Evolutionary conservation across 345 rosid genomes (phyloP), one percentile per base, ranked within the genome.

Genomic region (Kernera saxatilis): DNA sequence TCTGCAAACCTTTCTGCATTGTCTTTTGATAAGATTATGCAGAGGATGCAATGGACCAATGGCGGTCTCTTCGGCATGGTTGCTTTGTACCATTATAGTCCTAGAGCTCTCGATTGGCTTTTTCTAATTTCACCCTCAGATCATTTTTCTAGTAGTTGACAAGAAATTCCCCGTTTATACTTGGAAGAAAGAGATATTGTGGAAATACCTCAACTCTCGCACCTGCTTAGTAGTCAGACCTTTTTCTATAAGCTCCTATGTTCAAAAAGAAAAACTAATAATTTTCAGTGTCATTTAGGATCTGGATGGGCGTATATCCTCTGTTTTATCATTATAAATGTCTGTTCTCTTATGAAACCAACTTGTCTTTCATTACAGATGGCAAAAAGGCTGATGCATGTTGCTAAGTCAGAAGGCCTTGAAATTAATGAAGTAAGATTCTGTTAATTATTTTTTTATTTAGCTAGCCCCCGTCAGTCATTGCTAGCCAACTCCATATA

Each of bases 311-410:
- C 17, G 19, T 45, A 3, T 67, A 18, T 37, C 37, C 25, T 62
- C 45, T 69, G 37, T 37, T 53, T 36, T 44, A 45, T 53, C 26
- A 36, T 51, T 37, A 27, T 13, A 48, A 53, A 36, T 53, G 23
- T 27, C 27, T 62, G 45, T 36, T 69, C 22, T 54, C 59, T 75
- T 75, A 46, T 41, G 49, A 64, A 2, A 62, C 53, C 51, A 67
- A 35, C 70, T 77, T 76, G 60, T 36, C 63, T 49, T 75, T 54
- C 52, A 33, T 81, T 72, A 49, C 82, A 94, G 99, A 94, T 94
- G 90, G 97, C 89, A 43, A 94, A 94, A 84, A 85, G 99, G 82
- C 80, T 94, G 77, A 84, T 78, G 85, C 96, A 91, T 65, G 73
- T 94, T 70, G 88, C 95, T 40, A 84, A 82, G 43, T 83, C 84